Base-by-base conservation (phyloP, 2,329 filamentous ascomycete species). In the Plectosphaerella plurivora region DNA sequence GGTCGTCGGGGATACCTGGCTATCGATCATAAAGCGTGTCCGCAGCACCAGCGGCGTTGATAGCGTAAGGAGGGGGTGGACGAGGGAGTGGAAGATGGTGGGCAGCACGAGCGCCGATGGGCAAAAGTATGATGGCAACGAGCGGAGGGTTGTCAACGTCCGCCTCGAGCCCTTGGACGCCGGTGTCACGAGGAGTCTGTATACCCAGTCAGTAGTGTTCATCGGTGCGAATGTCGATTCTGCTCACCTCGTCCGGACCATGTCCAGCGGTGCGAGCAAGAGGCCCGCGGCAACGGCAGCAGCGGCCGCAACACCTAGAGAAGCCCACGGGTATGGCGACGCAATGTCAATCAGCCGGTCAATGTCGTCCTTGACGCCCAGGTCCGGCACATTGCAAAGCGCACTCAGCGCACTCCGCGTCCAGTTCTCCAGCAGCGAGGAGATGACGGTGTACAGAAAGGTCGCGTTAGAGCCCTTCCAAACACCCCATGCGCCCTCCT, bases 401-500 rank as follows among this genome's bases (percentile, higher is more conserved):
- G 94, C 93, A 45, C 91, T 91, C n/a, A 97, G 78, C 50, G 97
- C 80, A 62, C 91, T 94, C 61, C 91, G 83, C 10, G 92, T 89
- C 86, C 95, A 99, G 60, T 90, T 92, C 67, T 97, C 94, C 28
- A 96, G 74, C 8, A 95, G 87, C 11, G 91, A 91, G 56, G 92
- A 83, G 16, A 97, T 78, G 46, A 97, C 83, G 0, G 86, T 89
- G 71, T 97, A 96, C 48, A 97, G 77, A 64, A 97, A 99, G 1
- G 91, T 95, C 14, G 89, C 84, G 66, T 97, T 97, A 37, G 91
- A 90, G 9, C 87, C 85, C 68, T 97, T 97, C 92, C 93, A 99
- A 5, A 97, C 86, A 5, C 94, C 94, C 79, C 91, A 92, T 1
- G 87, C 87, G 36, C 91, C 90, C 66, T 96, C 93, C 60, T 88